Conservation (phyloP, 2,329 filamentous ascomycete genomes). For the Phaeosphaeriaceae sp. region DNA sequence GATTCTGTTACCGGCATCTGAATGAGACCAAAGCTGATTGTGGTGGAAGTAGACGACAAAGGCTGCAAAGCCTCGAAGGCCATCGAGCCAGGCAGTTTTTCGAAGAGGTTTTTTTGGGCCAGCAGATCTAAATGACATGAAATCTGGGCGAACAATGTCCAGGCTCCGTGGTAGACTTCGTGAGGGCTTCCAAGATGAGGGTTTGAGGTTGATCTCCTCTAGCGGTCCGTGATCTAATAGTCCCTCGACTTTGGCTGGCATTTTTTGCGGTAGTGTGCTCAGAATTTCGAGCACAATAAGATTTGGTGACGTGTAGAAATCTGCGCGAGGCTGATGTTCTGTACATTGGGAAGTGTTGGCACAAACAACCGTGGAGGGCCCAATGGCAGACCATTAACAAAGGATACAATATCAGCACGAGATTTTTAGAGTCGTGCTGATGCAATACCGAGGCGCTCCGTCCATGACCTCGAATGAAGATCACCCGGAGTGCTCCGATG, state of each 20-base stretch:
- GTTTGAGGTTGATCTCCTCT: conserved; percentile 34
- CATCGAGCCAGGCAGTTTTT: conserved; percentile 60
- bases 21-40: conserved; percentile 55
- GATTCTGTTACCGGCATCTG: conserved; percentile 56
- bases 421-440: neutral
- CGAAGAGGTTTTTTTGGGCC: conserved; percentile 27
- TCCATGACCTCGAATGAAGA: neutral
- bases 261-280: conserved; percentile 12
- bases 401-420: neutral
- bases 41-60: conserved; percentile 69
- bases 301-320: neutral
- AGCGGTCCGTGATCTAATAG: conserved; percentile 32
- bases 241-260: conserved; percentile 40
- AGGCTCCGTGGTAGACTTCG: conserved; percentile 38
- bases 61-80: conserved; percentile 71
- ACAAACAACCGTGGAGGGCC: neutral
- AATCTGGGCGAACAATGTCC: conserved; percentile 41
- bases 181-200: conserved; percentile 34
- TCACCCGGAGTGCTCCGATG: neutral
- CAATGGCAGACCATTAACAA: neutral
- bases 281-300: neutral
- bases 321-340: neutral
- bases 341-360: neutral
- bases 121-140: conserved; percentile 27
- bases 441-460: neutral